These are phyloP conservation scores for Aureobasidium leucospermi DNA, from an alignment of 2,329 filamentous ascomycete species.

Conservation along the genomic window DNA sequence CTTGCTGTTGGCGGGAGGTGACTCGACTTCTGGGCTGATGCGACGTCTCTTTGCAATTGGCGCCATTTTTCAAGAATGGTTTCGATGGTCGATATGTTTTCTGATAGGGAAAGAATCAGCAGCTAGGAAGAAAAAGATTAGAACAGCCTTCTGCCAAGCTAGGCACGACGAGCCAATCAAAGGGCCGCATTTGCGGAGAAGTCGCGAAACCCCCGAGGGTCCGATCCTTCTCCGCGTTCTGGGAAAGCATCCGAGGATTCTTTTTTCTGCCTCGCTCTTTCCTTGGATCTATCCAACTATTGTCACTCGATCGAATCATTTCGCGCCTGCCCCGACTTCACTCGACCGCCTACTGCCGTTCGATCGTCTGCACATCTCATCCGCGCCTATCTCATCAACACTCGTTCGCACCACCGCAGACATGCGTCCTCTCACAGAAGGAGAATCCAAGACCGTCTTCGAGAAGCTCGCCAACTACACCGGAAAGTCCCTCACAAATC, in stretches of 20 bases:
- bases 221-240: not conserved
- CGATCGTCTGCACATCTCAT: not conserved
- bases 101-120: not conserved
- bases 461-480: conserved; percentile 92
- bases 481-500: conserved; percentile 74
- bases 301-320: not conserved
- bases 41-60: conserved; percentile 44
- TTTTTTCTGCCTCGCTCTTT: conserved; percentile 12
- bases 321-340: not conserved
- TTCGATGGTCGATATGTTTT: not conserved
- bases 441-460: conserved; percentile 74
- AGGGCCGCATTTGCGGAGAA: conserved; percentile 4
- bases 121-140: not conserved
- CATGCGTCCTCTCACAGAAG: conserved; percentile 77
- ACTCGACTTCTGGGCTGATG: conserved; percentile 40
- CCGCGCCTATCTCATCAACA: not conserved
- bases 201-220: conserved; percentile 3
- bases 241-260: not conserved
- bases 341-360: too few relatives aligned
- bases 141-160: not conserved
- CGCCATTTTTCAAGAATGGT: conserved; percentile 33
- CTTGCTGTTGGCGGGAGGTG: conserved; percentile 15
- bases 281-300: not conserved
- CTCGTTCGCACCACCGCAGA: conserved; percentile 24
- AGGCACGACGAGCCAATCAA: not conserved